These are phyloP conservation scores for Myrmaecium sp. DNA, from an alignment of 2,329 filamentous ascomycete genomes.

Conservation along the genomic window DNA sequence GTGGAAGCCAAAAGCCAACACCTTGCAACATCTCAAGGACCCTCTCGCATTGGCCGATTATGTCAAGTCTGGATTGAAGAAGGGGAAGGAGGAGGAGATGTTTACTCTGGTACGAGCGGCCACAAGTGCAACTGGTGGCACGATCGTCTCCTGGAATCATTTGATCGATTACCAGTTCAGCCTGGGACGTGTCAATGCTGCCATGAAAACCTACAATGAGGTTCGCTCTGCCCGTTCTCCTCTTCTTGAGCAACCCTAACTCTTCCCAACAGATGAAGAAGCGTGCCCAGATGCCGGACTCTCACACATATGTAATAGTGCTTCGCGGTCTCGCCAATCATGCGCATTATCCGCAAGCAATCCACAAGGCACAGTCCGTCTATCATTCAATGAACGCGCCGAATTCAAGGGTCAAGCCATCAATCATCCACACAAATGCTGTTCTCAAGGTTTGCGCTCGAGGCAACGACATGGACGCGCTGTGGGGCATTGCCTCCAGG, in stretches of 20 bases:
- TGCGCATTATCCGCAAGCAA: conserved; percentile 38
- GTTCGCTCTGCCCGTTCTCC: conserved; percentile 25
- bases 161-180: conserved; percentile 56
- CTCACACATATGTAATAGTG: conserved; percentile 69
- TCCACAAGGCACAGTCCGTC: conserved; percentile 53
- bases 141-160: conserved; percentile 78
- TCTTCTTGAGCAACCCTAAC: conserved; percentile 6
- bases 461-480: conserved; percentile 57
- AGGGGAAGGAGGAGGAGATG: conserved; percentile 48
- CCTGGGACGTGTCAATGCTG: conserved; percentile 41
- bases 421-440: conserved; percentile 74
- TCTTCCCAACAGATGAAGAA: conserved; percentile 68
- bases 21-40: conserved; percentile 49
- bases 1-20: too few species aligned
- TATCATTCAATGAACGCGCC: conserved; percentile 58
- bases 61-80: conserved; percentile 42
- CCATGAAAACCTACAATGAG: conserved; percentile 79
- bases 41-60: conserved; percentile 55
- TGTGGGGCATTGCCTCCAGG: conserved; percentile 62
- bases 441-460: conserved; percentile 67
- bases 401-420: conserved; percentile 48
- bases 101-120: conserved; percentile 49
- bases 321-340: conserved; percentile 56
- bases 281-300: conserved; percentile 61
- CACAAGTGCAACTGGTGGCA: conserved; percentile 44